Base-by-base conservation (phyloP, 352 stramenopile species). In the Plasmopara viticola region DNA sequence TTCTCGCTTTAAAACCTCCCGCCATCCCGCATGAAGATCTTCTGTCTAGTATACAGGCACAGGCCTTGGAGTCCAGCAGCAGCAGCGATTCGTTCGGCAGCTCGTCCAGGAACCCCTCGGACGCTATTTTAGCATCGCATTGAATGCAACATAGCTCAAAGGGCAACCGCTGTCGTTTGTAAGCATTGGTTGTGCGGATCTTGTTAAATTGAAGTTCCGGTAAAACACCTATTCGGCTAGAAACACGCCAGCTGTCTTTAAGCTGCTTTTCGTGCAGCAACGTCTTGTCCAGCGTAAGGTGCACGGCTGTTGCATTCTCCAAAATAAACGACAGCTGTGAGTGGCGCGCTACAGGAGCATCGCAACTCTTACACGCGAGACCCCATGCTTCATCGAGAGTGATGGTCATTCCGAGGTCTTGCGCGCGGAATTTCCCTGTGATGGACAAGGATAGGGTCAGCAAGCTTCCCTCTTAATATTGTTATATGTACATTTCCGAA, bases 41-140 rank as follows among this genome's bases (percentile, higher is more conserved):
- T 12, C 42, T 49, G 38, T 66, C 58, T 15, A 71, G n/a, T 30
- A 72, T 55, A 46, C 64, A 75, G 0, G 48, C 18, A 49, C 72
- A 86, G 4, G 53, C 63, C 47, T 76, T 87, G 9, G 66, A 67
- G 50, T 86, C 62, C 15, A 90, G 57, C 9, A 85, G 46, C 40
- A 78, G 68, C 57, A 72, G 55, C 4, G 64, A 64, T 14, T 66
- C 64, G 0, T 52, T 39, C 12, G 55, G 55, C n/a, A 81, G 41
- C 8, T 74, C 60, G 10, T 78, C 45, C 39, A 78, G 29, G 17
- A 52, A 63, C 5, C 62, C 63, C 33, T 84, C 65, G 12, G 64
- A 74, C 30, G 64, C 75, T 0, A 87, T 48, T 42, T 87, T 87
- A 9, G 40, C 31, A 20, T 74, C 53, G 31, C 80, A 91, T 2